phyloP scores from a whole-genome alignment of 306 rosid species.

The Vigna unguiculata region DNA sequence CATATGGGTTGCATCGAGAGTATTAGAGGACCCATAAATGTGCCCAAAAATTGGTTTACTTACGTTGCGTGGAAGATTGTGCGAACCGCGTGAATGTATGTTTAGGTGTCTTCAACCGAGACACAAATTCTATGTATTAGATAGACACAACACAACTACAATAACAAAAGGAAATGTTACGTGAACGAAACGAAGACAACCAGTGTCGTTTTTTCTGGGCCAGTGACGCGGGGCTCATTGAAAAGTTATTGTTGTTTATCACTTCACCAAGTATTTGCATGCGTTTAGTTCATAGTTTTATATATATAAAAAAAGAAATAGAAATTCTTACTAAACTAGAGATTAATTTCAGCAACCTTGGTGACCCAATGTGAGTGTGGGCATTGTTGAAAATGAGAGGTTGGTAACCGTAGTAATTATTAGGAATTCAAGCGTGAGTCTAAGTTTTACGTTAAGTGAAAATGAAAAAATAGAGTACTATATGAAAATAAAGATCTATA shows the following conservation, averaged over 20 bases:
- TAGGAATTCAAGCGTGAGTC: too few relatives aligned
- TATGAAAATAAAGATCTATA: too few relatives aligned
- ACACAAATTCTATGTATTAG: neutral
- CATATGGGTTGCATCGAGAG: neutral
- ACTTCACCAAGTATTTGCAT: too few relatives aligned
- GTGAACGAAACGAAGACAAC: slow-evolving; percentile 26
- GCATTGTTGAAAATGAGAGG: slow-evolving; percentile 5
- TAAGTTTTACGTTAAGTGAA: too few relatives aligned
- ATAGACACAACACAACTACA: neutral
- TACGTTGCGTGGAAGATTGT: slow-evolving; percentile 33
- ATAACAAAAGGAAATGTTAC: slow-evolving; percentile 15
- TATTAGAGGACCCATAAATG: slow-evolving; percentile 7
- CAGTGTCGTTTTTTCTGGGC: slow-evolving; percentile 4
- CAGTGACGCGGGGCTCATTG: neutral
- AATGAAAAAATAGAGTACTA: too few relatives aligned
- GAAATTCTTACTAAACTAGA: too few relatives aligned
- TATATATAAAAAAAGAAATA: neutral
- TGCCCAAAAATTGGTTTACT: slow-evolving; percentile 23
- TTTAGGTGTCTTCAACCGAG: slow-evolving; percentile 5
- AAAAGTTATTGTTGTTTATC: too few relatives aligned
- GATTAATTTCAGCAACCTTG: neutral
- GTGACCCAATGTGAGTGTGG: neutral
- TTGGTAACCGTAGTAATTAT: neutral
- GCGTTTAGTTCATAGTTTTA: neutral
- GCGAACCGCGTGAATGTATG: slow-evolving; percentile 32